phyloP scores from a whole-genome alignment of 2,329 filamentous ascomycete genomes.

The Lachnellula subtilissima region DNA sequence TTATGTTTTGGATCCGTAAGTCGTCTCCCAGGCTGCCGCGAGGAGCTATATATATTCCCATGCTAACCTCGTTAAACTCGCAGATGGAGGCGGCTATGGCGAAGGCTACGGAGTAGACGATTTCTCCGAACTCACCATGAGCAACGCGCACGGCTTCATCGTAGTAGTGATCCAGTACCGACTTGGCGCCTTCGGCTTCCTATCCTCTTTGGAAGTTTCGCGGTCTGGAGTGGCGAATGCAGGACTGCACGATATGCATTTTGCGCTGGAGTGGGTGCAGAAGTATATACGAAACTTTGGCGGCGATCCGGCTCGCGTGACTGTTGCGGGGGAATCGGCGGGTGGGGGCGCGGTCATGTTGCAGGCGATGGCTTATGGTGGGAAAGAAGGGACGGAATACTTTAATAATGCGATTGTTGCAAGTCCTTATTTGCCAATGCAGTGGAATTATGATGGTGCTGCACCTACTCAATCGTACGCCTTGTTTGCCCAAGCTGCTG shows the following conservation, averaged over 20 bases:
- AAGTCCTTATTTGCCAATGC: slow-evolving; percentile 49
- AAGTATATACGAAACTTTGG: slow-evolving; percentile 49
- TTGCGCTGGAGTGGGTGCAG: slow-evolving; percentile 53
- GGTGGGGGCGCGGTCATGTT: slow-evolving; percentile 49
- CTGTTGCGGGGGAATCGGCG: slow-evolving; percentile 45
- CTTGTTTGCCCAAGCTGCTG: slow-evolving; percentile 38
- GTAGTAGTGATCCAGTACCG: slow-evolving; percentile 47
- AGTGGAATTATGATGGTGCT: slow-evolving; percentile 44
- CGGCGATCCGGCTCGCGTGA: slow-evolving; percentile 44
- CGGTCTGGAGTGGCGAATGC: slow-evolving; percentile 42
- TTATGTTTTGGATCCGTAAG: slow-evolving; percentile 42
- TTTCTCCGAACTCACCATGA: slow-evolving; percentile 38
- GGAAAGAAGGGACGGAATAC: slow-evolving; percentile 10
- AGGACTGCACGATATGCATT: slow-evolving; percentile 47
- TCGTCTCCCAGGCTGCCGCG: no score
- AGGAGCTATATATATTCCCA: no score
- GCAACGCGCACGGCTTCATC: slow-evolving; percentile 44
- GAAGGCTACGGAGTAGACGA: slow-evolving; percentile 35
- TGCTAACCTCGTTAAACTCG: no score
- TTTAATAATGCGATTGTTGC: slow-evolving; percentile 24
- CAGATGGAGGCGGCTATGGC: slow-evolving; percentile 43
- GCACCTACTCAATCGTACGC: slow-evolving; percentile 41
- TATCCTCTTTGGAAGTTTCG: slow-evolving; percentile 26
- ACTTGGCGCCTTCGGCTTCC: slow-evolving; percentile 29
- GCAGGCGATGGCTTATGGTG: slow-evolving; percentile 47